Base-by-base conservation (phyloP, 2,329 filamentous ascomycete genomes). In the Aspergillus costaricaensis region DNA sequence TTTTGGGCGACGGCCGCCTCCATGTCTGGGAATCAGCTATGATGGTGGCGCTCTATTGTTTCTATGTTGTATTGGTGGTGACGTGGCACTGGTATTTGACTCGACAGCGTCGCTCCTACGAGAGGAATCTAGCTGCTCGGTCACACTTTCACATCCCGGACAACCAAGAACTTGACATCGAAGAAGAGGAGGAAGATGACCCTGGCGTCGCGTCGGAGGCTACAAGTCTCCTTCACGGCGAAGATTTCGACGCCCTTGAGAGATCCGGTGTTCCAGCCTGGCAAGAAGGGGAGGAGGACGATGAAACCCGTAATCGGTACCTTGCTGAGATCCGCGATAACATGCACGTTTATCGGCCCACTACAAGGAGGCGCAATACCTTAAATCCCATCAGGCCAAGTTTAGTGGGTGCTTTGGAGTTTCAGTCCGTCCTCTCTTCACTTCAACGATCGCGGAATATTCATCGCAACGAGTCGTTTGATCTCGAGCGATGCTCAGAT, bases 11-110 rank as follows among this genome's bases (percentile, higher is more conserved):
- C 73, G 94, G 94, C 0, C 85, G 86, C 60, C 82, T 99, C 55
- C 86, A 90, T 63, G 78, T 95, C 6, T 98, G 92, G 92, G 95
- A 99, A 76, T 96, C 93, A 67, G 85, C 85, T 62, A 81, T 84
- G 60, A 99, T 99, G 95, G 92, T 99, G 59, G 88, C 81, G 14
- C 96, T 96, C 73, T 99, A 99, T 74, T 67, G 88, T 48, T 90
- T 96, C 69, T 99, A 99, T 72, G 95, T 99, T 50, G 73, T 87
- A 12, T 88, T 92, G 60, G 95, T 99, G 10, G 91, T 98, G 15
- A 83, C 83, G 5, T 98, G 93, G 92, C 95, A 99, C 77, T 96
- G 93, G 90, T 90, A 89, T 78, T 81, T 89, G 15, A 86, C 86
- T 39, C 83, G 87, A 65, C 83, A 85, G 65, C 88, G 82, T 76